A percentile compares a stretch with the other conserved stretches of the same genome.
phyloP scores from a whole-genome alignment of 192 early-diverging fungal species.

The Coemansia nantahalensis region DNA sequence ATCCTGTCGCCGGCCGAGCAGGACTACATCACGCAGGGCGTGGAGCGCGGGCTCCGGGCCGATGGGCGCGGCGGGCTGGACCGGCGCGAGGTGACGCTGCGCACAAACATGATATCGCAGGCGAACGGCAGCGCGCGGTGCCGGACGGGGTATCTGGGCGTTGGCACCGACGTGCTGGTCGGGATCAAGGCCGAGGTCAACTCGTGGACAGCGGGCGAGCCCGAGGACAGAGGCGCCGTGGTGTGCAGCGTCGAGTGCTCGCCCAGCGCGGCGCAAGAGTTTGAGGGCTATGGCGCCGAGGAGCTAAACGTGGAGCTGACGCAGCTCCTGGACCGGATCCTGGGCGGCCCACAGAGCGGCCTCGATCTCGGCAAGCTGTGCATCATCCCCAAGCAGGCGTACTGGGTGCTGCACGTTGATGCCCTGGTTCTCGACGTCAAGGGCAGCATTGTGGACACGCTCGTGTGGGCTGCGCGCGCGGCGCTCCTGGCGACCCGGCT shows the following conservation, averaged over 20 bases:
- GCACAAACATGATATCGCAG: constrained; percentile 85
- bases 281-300: constrained; percentile 75
- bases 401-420: constrained; percentile 91
- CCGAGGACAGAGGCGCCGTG: constrained; percentile 61
- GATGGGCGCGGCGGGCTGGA: constrained; percentile 85
- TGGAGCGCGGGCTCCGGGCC: constrained; percentile 75
- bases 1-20: constrained; percentile 74
- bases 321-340: constrained; percentile 73
- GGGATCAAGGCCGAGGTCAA: constrained; percentile 93
- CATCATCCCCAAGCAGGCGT: constrained; percentile 85
- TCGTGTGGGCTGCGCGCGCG: constrained; percentile 82
- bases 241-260: constrained; percentile 92
- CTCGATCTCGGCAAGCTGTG: constrained; percentile 82
- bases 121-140: constrained; percentile 86
- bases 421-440: constrained; percentile 88
- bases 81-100: constrained; percentile 74
- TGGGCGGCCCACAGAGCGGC: constrained; percentile 80
- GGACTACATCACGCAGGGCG: constrained; percentile 80
- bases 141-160: constrained; percentile 55
- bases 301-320: constrained; percentile 84
- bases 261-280: constrained; percentile 78
- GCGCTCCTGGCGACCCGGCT: constrained; percentile 87
- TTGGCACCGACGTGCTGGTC: constrained; percentile 88
- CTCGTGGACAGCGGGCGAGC: constrained; percentile 58
- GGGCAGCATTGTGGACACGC: constrained; percentile 82